These are phyloP conservation scores for Candida manassasensis DNA, from an alignment of 805 yeast genomes.

Conservation along the genomic window DNA sequence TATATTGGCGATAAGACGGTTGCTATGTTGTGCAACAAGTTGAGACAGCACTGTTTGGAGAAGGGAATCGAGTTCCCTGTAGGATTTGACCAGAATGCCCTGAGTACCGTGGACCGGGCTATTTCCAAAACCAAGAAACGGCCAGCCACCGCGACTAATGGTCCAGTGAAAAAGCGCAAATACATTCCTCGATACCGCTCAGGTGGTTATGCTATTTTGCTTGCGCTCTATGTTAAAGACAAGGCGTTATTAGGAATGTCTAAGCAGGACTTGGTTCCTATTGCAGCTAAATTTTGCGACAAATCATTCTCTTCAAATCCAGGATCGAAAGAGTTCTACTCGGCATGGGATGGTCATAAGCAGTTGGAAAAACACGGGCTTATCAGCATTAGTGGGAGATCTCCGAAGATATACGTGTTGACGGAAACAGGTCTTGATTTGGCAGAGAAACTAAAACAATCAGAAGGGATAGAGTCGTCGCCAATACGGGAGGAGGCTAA, in stretches of 20 bases:
- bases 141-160: not conserved
- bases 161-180: conserved; percentile 11
- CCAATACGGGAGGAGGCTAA: conserved; percentile 16
- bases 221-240: conserved; percentile 53
- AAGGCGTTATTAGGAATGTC: conserved; percentile 51
- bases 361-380: conserved; percentile 58
- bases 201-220: conserved; percentile 79
- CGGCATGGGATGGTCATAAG: conserved; percentile 73
- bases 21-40: conserved; percentile 39
- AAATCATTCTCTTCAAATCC: conserved; percentile 57
- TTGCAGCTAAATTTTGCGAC: conserved; percentile 54
- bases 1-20: conserved; percentile 73
- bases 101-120: not conserved
- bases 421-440: conserved; percentile 68
- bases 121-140: not conserved
- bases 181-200: conserved; percentile 73
- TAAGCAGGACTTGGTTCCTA: conserved; percentile 51
- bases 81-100: conserved; percentile 12
- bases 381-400: conserved; percentile 49
- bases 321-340: conserved; percentile 55
- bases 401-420: conserved; percentile 53
- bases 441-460: conserved; percentile 52
- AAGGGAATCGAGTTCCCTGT: conserved; percentile 45
- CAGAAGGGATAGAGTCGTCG: conserved; percentile 33
- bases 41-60: conserved; percentile 53